Evolutionary conservation across 2,329 filamentous ascomycete genomes (phyloP), one percentile per base, ranked within the genome.

Genomic region (Aspergillus phoenicis): DNA sequence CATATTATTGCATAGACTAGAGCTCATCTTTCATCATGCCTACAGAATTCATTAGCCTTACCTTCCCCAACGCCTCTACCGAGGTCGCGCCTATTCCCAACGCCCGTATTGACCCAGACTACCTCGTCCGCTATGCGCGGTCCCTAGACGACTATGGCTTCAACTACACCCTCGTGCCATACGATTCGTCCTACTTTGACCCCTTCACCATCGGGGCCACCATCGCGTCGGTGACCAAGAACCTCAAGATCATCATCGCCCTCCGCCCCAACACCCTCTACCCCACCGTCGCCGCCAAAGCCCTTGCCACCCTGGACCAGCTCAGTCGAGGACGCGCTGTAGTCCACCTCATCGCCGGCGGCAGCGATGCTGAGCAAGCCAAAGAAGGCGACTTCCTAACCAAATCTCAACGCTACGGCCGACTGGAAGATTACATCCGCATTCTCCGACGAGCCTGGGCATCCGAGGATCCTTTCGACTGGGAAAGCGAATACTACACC

Each of bases 341-440:
- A 0, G 85, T 87, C 10, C 85, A 88, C 66, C 86, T 87, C 68
- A 87, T 88, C 63, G 85, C 85, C 0, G 85, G 85, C 28, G 85
- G 85, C 52, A 86, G 80, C 59, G 85, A 88, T 58, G 81, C 73
- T 2, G 85, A 88, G 63, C 85, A 88, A 70, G 84, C 84, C 0
- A 79, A 78, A 26, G 85, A 87, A 69, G 85, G 85, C 10, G 85
- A 88, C 64, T 87, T 85, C 66, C 68, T 87, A 2, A 77, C 68
- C 69, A 88, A 88, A 67, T 80, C 83, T 8, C 75, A 87, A 68
- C 82, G 85, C 8, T 88, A 87, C 64, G 83, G 68, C 8, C 81
- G 85, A 0, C 75, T 85, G 5, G 85, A 87, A 69, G 85, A 87
- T 64, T 87, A 87, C 72, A 87, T 88, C 75, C 78, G 78, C 62